Evolutionary conservation across 192 early-diverging fungal species (phyloP).

Genomic region (Entomortierella lignicola): DNA sequence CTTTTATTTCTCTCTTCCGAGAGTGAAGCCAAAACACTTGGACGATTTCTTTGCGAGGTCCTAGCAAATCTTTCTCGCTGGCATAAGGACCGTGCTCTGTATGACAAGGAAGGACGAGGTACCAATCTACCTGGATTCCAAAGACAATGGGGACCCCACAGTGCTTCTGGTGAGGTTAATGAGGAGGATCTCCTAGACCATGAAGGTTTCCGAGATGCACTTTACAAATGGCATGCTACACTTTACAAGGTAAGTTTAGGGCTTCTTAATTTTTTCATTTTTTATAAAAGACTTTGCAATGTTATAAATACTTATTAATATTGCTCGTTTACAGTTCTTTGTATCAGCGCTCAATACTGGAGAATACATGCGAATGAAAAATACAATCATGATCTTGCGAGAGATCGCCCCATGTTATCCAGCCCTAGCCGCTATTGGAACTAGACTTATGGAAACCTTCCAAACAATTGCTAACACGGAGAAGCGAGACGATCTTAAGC

Average conservation of each 20-base stretch:
- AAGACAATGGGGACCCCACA: slow-evolving; percentile 66
- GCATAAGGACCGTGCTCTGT: slow-evolving; percentile 64
- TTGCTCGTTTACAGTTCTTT: slow-evolving; percentile 24
- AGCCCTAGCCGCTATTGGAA: slow-evolving; percentile 64
- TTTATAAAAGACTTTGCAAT: background rate
- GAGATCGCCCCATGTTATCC: slow-evolving; percentile 74
- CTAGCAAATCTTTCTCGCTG: slow-evolving; percentile 68
- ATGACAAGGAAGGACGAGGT: slow-evolving; percentile 66
- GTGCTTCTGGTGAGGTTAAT: slow-evolving; percentile 38
- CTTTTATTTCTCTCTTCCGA: slow-evolving; percentile 69
- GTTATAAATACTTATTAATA: slow-evolving; percentile 1
- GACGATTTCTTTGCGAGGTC: slow-evolving; percentile 72
- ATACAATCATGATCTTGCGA: slow-evolving; percentile 78
- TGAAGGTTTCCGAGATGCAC: slow-evolving; percentile 70
- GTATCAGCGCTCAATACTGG: slow-evolving; percentile 60
- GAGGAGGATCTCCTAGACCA: slow-evolving; percentile 64
- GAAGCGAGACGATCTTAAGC: slow-evolving; percentile 76
- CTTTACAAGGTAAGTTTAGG: slow-evolving; percentile 47
- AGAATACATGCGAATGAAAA: slow-evolving; percentile 81
- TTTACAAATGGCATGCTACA: slow-evolving; percentile 82
- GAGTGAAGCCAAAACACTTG: slow-evolving; percentile 77
- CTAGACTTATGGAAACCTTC: slow-evolving; percentile 55
- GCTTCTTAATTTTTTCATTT: background rate
- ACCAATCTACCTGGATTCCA: slow-evolving; percentile 75
- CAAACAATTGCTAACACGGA: slow-evolving; percentile 66